Conservation (phyloP, 2,329 filamentous ascomycete species). For the Fusarium mangiferae region DNA sequence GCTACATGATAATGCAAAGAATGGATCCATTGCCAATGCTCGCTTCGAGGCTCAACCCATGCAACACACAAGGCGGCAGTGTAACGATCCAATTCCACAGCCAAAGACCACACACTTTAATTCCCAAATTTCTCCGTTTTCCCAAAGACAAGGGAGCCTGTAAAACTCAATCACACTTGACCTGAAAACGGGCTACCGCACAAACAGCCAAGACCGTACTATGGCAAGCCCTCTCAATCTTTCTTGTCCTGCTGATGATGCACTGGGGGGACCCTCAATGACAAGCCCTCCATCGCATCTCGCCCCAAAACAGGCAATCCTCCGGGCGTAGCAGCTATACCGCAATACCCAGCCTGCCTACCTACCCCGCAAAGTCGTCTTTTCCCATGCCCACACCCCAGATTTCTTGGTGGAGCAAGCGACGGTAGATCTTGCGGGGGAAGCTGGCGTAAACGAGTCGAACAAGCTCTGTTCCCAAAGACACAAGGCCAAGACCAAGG, state of each 20-base stretch:
- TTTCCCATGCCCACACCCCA: conserved; percentile 18
- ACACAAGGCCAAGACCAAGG: background rate
- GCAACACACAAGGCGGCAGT: conserved; percentile 25
- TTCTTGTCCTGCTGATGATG: conserved; percentile 26
- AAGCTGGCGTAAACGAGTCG: conserved; percentile 1
- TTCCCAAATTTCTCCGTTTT: background rate
- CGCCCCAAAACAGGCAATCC: conserved; percentile 38
- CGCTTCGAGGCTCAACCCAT: conserved; percentile 31
- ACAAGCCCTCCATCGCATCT: conserved; percentile 37
- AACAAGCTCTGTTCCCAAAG: background rate
- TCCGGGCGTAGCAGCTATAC: conserved; percentile 33
- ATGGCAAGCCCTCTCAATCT: conserved; percentile 1
- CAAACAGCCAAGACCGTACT: conserved; percentile 20
- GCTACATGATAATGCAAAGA: conserved; percentile 1
- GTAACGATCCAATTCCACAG: conserved; percentile 12
- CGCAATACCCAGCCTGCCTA: background rate
- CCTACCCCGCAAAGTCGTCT: conserved; percentile 43
- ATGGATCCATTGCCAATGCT: conserved; percentile 17
- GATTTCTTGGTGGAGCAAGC: conserved; percentile 20
- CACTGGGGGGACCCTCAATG: conserved; percentile 7
- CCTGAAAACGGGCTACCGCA: background rate
- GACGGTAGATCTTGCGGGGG: conserved; percentile 43
- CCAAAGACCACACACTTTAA: background rate
- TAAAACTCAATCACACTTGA: background rate
- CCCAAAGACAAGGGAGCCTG: background rate